Conservation (phyloP, 225 moss, liverwort and hornwort genomes). For the Ulota crispa region DNA sequence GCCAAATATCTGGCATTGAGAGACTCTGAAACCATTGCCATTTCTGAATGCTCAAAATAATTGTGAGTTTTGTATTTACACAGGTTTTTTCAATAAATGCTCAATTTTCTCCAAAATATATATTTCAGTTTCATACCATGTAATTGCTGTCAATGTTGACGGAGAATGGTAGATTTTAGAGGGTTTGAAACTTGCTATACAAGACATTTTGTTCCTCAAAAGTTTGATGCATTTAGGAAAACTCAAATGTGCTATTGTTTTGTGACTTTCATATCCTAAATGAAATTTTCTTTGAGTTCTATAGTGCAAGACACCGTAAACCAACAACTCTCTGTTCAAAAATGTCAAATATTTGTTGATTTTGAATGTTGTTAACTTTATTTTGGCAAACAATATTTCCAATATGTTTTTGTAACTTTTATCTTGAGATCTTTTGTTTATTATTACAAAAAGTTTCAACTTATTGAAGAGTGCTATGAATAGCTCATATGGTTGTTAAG, state of each 20-base stretch:
- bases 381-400: too few species aligned
- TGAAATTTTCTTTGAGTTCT: too few species aligned
- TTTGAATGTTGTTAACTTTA: too few species aligned
- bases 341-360: too few species aligned
- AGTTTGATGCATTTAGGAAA: background rate
- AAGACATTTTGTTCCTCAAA: background rate
- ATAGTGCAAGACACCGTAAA: background rate
- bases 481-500: too few species aligned
- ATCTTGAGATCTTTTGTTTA: too few species aligned
- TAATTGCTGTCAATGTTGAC: background rate
- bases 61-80: background rate
- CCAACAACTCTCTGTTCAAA: too few species aligned
- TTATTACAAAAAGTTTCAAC: too few species aligned
- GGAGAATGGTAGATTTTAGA: too few species aligned
- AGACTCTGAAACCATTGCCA: background rate
- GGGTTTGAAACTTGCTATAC: background rate
- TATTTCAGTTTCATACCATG: accelerated
- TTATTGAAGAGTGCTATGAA: too few species aligned
- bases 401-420: too few species aligned
- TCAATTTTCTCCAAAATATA: background rate
- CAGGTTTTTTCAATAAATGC: background rate
- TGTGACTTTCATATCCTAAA: background rate
- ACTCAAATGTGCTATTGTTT: background rate
- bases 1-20: background rate
- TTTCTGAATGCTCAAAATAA: background rate